Conservation (phyloP, 345 rosid species). For the Noccaea caerulescens region DNA sequence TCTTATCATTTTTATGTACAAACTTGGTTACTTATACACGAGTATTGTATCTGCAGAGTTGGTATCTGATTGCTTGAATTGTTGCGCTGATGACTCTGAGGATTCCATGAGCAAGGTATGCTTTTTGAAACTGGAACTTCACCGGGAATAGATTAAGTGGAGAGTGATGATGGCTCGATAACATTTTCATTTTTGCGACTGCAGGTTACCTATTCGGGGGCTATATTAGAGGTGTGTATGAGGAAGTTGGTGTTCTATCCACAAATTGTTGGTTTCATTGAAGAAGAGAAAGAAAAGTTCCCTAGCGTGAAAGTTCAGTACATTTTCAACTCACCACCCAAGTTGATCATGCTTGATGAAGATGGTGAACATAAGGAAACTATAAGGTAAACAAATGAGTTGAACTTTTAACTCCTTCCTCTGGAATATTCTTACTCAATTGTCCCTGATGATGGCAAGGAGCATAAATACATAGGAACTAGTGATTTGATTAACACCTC, state of each 20-base stretch:
- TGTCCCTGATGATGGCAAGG: too few relatives aligned
- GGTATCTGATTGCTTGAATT: slow-evolving; percentile 89
- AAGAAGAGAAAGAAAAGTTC: slow-evolving; percentile 88
- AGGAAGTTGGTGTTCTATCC: slow-evolving; percentile 93
- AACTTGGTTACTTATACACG: neutral
- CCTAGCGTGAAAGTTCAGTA: slow-evolving; percentile 73
- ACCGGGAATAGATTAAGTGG: neutral
- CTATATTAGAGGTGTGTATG: slow-evolving; percentile 89
- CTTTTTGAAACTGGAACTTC: neutral
- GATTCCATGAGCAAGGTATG: slow-evolving; percentile 86
- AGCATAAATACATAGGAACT: neutral
- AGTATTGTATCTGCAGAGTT: slow-evolving; percentile 64
- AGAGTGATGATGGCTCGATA: slow-evolving; percentile 3
- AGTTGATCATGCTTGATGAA: slow-evolving; percentile 85
- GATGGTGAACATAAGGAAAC: slow-evolving; percentile 74
- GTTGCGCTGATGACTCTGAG: slow-evolving; percentile 95
- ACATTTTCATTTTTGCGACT: slow-evolving; percentile 2
- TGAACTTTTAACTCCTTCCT: slow-evolving; percentile 8
- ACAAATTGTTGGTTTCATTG: slow-evolving; percentile 83
- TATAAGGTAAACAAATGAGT: slow-evolving; percentile 51
- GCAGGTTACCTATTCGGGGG: slow-evolving; percentile 87
- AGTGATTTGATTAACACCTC: neutral
- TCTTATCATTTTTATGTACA: neutral
- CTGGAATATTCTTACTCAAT: neutral
- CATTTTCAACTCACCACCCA: slow-evolving; percentile 91